Base-by-base conservation (phyloP, 345 rosid species). In the Aurinia saxatilis region DNA sequence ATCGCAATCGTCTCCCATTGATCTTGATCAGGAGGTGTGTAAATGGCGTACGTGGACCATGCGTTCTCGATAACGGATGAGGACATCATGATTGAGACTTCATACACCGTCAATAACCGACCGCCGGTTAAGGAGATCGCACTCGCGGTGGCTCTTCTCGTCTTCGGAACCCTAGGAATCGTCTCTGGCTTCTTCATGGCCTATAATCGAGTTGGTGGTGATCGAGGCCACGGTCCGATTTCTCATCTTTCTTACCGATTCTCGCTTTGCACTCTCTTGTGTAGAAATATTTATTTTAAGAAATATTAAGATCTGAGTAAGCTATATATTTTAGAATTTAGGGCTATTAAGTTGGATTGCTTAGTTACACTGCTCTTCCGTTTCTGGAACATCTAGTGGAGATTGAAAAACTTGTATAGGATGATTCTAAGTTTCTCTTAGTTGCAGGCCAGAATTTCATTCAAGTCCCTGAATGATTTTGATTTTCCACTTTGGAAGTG, bases 71-170 rank as follows among this genome's bases (percentile, higher is more conserved):
- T 92, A 44, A 72, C 97, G 6, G 95, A 92, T 77, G 98, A 92
- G 73, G 97, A 89, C 57, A 74, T 87, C 27, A 87, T 92, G 95
- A 72, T 92, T 70, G 95, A 73, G 57, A 75, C 73, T 4, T 66
- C 91, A 0, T 82, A 87, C 67, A 58, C 82, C 27, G 79, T 84
- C 69, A 84, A 81, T 77, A 85, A 79, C 61, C 77, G 87, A 11
- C 97, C 98, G 10, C 98, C 98, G 14, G 74, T 87, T 50, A 92
- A 87, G 75, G 98, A 92, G 91, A 92, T 92, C 81, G 82, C 82
- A 16, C 86, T 92, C 25, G 96, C 98, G 57, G 71, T 92, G 44
- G 79, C 93, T 47, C 88, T 92, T 34, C 96, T 92, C 61, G 83
- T 92, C 19, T 86, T 89, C 54, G 98, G 98, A 45, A 72, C 91